Base-by-base conservation (phyloP, 495 filamentous ascomycete genomes). In the Neurospora cerealis region DNA sequence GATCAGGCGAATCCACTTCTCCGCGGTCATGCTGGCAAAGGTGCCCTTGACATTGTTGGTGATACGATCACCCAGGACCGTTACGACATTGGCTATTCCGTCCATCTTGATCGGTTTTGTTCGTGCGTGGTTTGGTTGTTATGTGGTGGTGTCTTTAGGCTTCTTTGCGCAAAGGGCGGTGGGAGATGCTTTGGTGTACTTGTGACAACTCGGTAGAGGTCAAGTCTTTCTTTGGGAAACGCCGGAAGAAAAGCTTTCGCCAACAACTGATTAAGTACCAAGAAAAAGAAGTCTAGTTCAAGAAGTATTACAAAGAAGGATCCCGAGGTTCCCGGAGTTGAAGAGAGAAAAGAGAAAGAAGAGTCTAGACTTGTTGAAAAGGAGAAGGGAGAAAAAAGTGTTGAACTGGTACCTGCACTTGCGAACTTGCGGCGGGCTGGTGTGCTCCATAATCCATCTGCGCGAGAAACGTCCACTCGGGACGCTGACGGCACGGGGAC, bases 1-100 rank as follows among this genome's bases (percentile, higher is more conserved):
- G 73, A 91, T 80, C 36, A 93, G 80, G 39, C 89, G 88, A 70
- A 92, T 87, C 85, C 86, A 91, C 75, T 89, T 85, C 73, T 86
- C 78, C 36, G 80, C 72, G 73, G 84, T 85, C 81, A 92, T 85
- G 44, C 85, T 79, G 39, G 82, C 81, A 78, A 93, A 85, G 46
- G 88, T 87, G 46, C 80, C 75, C 75, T 81, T 81, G 74, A 89
- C 37, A 80, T 93, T 93, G 73, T 79, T 87, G 70, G 77, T 78
- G 81, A 91, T 85, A 78, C 84, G 83, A 54, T 83, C 76, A 75
- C 76, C 78, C 13, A 82, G 69, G 21, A 79, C 75, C 9, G 73
- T 70, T 71, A 79, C 75, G n/a, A 83, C 70, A 72, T 80, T 80
- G 71, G 74, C 32, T 72, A 86, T 70, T 77, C 77, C 78, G 42